Evolutionary conservation across 768 basidiomycete species (phyloP).

Genomic region (Thelephora aurantiotincta): DNA sequence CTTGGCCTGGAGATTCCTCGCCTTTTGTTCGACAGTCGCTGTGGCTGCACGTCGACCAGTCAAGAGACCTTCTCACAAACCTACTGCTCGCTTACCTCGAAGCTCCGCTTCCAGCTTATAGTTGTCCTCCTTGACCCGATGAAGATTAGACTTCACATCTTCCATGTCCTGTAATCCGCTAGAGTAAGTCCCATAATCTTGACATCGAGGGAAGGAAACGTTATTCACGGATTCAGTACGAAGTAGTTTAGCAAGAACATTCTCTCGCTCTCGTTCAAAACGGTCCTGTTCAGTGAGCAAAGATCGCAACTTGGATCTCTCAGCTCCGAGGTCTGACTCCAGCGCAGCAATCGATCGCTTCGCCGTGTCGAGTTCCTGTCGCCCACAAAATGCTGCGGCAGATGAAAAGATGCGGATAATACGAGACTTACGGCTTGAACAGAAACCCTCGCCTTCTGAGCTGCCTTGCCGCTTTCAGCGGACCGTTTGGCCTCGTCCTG

Average conservation of each 20-base stretch:
- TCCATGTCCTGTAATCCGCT: conserved; percentile 51
- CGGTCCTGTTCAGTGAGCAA: conserved; percentile 51
- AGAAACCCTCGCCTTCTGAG: conserved; percentile 32
- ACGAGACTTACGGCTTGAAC: conserved; percentile 37
- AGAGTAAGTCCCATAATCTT: background rate
- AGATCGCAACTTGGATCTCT: conserved; percentile 49
- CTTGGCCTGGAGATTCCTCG: conserved; percentile 49
- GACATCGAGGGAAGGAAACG: background rate
- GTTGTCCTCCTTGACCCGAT: conserved; percentile 60
- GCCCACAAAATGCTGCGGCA: background rate
- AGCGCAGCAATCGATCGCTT: conserved; percentile 51
- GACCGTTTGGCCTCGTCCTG: conserved; percentile 44
- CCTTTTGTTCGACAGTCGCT: conserved; percentile 57
- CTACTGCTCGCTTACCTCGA: conserved; percentile 35
- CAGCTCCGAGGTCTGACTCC: conserved; percentile 55
- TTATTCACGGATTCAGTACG: conserved; percentile 53
- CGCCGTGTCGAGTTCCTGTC: conserved; percentile 59
- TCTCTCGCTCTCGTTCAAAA: conserved; percentile 50
- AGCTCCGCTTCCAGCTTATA: conserved; percentile 61
- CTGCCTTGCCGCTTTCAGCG: conserved; percentile 35
- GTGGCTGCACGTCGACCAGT: conserved; percentile 28
- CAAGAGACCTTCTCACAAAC: background rate
- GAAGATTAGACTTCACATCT: conserved; percentile 54
- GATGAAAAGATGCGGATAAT: background rate
- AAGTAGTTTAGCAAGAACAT: conserved; percentile 46